Evolutionary conservation across 2,329 filamentous ascomycete species (phyloP).

Genomic region (Cercospora beticola): DNA sequence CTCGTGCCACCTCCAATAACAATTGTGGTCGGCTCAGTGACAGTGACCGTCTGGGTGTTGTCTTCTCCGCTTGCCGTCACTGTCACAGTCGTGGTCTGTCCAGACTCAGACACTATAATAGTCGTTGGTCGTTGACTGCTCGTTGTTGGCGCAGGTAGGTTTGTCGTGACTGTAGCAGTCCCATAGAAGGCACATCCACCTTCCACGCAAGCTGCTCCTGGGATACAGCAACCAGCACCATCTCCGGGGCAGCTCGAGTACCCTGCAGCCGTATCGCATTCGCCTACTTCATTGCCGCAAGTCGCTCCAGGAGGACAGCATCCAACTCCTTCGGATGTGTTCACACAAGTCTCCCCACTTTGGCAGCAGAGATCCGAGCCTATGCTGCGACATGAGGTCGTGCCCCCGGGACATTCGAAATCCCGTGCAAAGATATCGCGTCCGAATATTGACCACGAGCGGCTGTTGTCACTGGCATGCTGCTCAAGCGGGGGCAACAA

Average conservation of each 20-base stretch:
- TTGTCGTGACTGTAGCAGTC: constrained; percentile 27
- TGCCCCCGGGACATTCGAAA: constrained; percentile 66
- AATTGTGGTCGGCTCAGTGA: constrained; percentile 33
- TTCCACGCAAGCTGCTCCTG: constrained; percentile 67
- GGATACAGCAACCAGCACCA: constrained; percentile 72
- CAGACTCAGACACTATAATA: constrained; percentile 24
- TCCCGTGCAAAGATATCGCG: constrained; percentile 52
- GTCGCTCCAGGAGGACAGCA: constrained; percentile 68
- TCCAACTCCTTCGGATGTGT: constrained; percentile 63
- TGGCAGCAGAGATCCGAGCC: constrained; percentile 72
- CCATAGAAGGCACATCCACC: constrained; percentile 63
- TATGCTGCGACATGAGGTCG: constrained; percentile 63
- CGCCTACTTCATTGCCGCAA: constrained; percentile 63
- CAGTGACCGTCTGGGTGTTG: constrained; percentile 33
- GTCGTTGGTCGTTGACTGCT: constrained; percentile 18
- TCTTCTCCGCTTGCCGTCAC: constrained; percentile 30
- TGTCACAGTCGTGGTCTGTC: constrained; percentile 32
- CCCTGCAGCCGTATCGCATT: constrained; percentile 58
- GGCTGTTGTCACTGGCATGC: constrained; percentile 42
- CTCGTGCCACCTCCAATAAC: constrained; percentile 25
- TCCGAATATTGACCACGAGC: constrained; percentile 25
- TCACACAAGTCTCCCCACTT: constrained; percentile 64
- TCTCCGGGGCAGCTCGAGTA: constrained; percentile 65
- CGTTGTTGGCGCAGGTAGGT: constrained; percentile 18
- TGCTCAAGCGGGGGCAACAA: constrained; percentile 51